These are phyloP conservation scores for Chenopodium berlandieri DNA, from an alignment of 148 eudicot genomes.

Conservation along the genomic window DNA sequence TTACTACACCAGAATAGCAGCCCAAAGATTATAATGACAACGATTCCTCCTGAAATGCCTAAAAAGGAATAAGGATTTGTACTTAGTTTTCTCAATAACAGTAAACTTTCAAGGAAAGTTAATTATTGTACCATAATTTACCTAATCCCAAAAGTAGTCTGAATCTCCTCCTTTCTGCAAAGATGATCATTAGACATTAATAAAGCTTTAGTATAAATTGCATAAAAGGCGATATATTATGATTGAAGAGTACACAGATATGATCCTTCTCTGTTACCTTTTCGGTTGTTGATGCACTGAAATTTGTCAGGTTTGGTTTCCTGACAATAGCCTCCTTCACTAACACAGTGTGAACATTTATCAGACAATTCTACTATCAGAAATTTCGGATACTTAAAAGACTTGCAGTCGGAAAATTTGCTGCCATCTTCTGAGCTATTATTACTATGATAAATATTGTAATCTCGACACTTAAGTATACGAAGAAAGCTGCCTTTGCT, in stretches of 20 bases:
- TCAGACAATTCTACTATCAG: constrained; percentile 24
- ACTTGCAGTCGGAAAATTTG: neutral
- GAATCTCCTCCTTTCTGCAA: constrained; percentile 27
- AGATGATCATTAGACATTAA: neutral
- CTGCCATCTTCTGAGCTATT: neutral
- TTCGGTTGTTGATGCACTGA: constrained; percentile 28
- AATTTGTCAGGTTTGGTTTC: constrained; percentile 16
- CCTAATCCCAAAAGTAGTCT: constrained; percentile 26
- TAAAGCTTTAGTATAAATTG: no score
- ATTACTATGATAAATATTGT: constrained; percentile 8
- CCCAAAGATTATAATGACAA: constrained; percentile 13
- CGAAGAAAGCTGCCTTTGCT: neutral
- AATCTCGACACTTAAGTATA: neutral
- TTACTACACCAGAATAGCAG: constrained; percentile 17
- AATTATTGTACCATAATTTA: constrained; percentile 7
- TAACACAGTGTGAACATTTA: constrained; percentile 24
- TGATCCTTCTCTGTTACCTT: constrained; percentile 19
- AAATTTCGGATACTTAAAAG: constrained; percentile 10
- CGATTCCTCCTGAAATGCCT: constrained; percentile 29
- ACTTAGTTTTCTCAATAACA: neutral
- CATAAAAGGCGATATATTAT: neutral
- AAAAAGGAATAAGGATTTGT: neutral
- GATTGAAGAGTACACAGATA: neutral
- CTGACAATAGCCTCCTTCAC: constrained; percentile 24
- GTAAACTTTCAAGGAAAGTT: no score